Evolutionary conservation across 2,329 filamentous ascomycete species (phyloP), one percentile per base, ranked within the genome.

Genomic region (Claviceps sp.): DNA sequence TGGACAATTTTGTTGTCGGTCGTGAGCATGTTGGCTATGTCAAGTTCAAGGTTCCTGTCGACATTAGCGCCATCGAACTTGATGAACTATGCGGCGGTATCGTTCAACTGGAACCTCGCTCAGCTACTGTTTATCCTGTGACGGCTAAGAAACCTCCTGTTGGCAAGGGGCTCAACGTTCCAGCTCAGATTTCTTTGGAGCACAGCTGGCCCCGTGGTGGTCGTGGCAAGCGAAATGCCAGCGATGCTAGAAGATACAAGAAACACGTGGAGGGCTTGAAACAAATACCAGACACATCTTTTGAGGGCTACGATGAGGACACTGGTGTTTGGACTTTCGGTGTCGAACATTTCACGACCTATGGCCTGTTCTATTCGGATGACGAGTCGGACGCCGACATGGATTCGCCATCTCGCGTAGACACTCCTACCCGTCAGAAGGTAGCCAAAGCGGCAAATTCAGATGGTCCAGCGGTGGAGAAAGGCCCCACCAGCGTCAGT

Each of bases 301-400:
- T 95, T 60, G 75, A 90, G 59, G 76, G 77, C 60, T 98, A 96
- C 66, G 79, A 94, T 56, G 73, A 76, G 52, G 76, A 87, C 1
- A 89, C 82, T 50, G 93, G 91, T 50, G 78, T 86, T 46, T 98
- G 94, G 94, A 79, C 80, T 14, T 98, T 98, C 71, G 82, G 75
- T 9, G 93, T 98, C n/a, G 83, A 91, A 61, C 93, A 98, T 67
- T 98, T 94, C 66, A 97, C 91, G 1, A 95, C 89, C 1, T 98
- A 98, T 63, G 90, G 86, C 42, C 76, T 97, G 50, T 85, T 91
- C 56, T 88, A 86, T 42, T 79, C 83, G 50, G 86, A 89, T 45
- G 84, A 88, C 29, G 83, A 86, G 49, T 81, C 79, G 7, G 76
- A 83, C 46, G 74, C 74, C 7, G 80, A 59, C 11, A 55, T 52